Evolutionary conservation across 768 basidiomycete genomes (phyloP).

Genomic region (Trametes meyenii): DNA sequence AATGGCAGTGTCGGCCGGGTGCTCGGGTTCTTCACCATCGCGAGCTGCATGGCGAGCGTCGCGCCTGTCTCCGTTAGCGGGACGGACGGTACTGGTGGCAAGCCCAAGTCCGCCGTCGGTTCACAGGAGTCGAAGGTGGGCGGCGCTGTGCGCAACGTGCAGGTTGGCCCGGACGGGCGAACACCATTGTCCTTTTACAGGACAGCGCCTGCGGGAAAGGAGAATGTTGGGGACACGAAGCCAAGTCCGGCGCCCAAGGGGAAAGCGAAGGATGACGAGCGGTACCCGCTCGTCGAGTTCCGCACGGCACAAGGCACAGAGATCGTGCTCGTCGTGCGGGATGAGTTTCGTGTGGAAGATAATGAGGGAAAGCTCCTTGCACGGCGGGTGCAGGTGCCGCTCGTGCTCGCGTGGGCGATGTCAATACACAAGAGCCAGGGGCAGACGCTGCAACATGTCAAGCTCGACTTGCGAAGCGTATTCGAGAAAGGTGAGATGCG

Average conservation of each 20-base stretch:
- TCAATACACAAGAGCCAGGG: constrained; percentile 81
- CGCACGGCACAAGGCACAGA: constrained; percentile 46
- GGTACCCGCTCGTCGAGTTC: constrained; percentile 52
- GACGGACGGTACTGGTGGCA: background rate
- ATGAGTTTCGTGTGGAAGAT: constrained; percentile 57
- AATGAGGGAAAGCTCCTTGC: constrained; percentile 53
- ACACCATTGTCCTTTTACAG: constrained; percentile 30
- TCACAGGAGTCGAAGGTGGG: constrained; percentile 32
- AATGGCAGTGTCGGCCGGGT: constrained; percentile 71
- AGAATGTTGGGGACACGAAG: constrained; percentile 32
- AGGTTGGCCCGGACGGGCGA: constrained; percentile 35
- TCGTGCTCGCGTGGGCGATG: constrained; percentile 80
- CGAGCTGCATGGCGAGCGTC: constrained; percentile 24
- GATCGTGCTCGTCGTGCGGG: constrained; percentile 50
- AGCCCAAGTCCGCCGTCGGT: constrained; percentile 19
- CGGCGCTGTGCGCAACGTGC: constrained; percentile 41
- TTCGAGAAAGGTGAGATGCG: constrained; percentile 54
- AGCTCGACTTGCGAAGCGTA: constrained; percentile 64
- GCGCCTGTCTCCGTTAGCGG: background rate
- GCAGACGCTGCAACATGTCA: constrained; percentile 68
- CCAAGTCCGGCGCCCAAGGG: constrained; percentile 30
- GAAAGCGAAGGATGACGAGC: constrained; percentile 42
- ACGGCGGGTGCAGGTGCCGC: constrained; percentile 56
- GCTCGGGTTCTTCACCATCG: constrained; percentile 49
- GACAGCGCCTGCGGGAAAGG: constrained; percentile 33